Base-by-base conservation (phyloP, 345 rosid genomes). In the Carallia pectinifolia region DNA sequence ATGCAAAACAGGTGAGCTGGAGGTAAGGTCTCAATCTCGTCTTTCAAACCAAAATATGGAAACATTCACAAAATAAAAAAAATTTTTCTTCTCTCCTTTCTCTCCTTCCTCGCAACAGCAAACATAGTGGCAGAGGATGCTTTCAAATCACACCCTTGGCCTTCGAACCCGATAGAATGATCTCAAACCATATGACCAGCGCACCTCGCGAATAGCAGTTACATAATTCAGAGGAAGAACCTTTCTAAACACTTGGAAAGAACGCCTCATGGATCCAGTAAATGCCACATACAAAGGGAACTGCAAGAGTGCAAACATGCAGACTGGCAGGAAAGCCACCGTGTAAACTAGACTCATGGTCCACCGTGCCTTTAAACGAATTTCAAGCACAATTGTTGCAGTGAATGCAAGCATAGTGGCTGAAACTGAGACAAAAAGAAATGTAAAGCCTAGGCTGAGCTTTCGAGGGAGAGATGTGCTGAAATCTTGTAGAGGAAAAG, bases 361-460 rank as follows among this genome's bases (percentile, higher is more conserved):
- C 79, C 74, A 61, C 53, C 18, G 37, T 1, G 33, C 62, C 67
- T 34, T 2, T 59, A 65, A 15, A 27, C 44, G 79, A 65, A 81
- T 31, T 19, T 50, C 62, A 37, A 81, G 84, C 30, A 77, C 17
- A 44, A 81, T 44, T 38, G 84, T 65, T 0, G 69, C 76, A 0
- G 77, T 18, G 38, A 80, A 80, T 2, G 80, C 52, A 1, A 64
- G n/a, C 80, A 79, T 79, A 19, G 69, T 69, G 1, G 72, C 16
- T 17, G 70, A 10, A 12, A 73, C 68, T 0, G 81, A 62, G 61
- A 77, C 17, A 69, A 80, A 77, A 37, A 80, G 83, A 2, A 71
- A 66, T 3, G 27, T 29, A 71, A 80, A 77, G 39, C 78, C 83
- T 10, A 63, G 7, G 1, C 47, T 48, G 2, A 80, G 61, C 7